Conservation (phyloP, 1,139 yeast genomes). For the Sugiyamaella xylanicola region DNA sequence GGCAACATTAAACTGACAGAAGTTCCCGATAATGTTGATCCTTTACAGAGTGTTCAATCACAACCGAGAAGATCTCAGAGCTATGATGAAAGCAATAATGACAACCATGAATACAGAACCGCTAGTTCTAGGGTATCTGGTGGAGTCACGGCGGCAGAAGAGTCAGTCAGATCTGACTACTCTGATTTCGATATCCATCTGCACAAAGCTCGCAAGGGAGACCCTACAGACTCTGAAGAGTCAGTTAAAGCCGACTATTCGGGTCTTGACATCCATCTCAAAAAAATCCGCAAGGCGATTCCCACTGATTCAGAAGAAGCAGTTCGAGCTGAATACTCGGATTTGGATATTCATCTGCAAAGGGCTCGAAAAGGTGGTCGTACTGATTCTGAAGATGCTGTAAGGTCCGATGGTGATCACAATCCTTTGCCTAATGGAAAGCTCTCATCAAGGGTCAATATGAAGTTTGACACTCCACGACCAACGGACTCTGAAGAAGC, state of each 20-base stretch:
- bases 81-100: too few species aligned
- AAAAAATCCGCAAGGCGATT: conserved; percentile 14
- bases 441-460: not conserved
- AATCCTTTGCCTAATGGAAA: not conserved
- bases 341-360: conserved; percentile 24
- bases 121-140: too few species aligned
- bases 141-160: conserved; percentile 24
- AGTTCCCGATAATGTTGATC: conserved; percentile 20
- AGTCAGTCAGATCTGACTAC: conserved; percentile 27
- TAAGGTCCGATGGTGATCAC: conserved; percentile 22
- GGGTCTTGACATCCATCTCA: conserved; percentile 23
- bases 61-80: too few species aligned
- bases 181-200: conserved; percentile 13
- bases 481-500: conserved; percentile 29
- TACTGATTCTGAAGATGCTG: conserved; percentile 30
- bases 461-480: not conserved
- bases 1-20: conserved; percentile 57
- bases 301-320: conserved; percentile 31
- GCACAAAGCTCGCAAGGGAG: conserved; percentile 1
- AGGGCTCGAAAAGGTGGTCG: conserved; percentile 17
- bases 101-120: too few species aligned
- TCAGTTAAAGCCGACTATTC: conserved; percentile 26
- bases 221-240: conserved; percentile 29
- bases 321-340: conserved; percentile 26
- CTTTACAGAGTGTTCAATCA: not conserved